Evolutionary conservation across 257 asterid genomes (phyloP), one percentile per base, ranked within the genome.

Genomic region (Dorcoceras hygrometricum): DNA sequence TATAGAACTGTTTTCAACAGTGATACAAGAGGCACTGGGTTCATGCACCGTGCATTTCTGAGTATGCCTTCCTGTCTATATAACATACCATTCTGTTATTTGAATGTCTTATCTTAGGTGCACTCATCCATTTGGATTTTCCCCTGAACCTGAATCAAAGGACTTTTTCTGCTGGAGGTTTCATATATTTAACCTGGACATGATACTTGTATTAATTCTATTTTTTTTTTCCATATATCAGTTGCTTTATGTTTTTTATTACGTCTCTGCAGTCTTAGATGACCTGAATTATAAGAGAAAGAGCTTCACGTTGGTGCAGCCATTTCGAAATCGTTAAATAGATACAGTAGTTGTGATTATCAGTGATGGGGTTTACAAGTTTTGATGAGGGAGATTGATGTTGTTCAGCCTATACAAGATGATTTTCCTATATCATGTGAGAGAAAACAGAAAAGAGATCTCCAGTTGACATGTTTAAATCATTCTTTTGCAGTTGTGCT

Each of bases 41-140:
- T 94, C 75, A 90, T 94, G 99, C 99, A 94, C 69, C 99, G 99
- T 46, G 96, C 99, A 74, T 94, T 94, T 81, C 79, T 87, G 80
- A 77, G 99, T 90, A 94, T 11, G 84, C 22, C 51, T 74, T 58
- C 71, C 32, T 63, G 64, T 59, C 19, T 43, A 9, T 74, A 64
- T 34, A 32, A 14, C 55, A 57, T 56, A 23, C 59, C 51, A 62
- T 20, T 48, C 46, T 57, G 64, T 65, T 20, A 23, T 24, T 43
- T 57, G 54, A 63, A 59, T 12, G 19, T 36, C n/a, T 43, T 43
- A 10, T 43, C n/a, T 43, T 43, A 43, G 12, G 51, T 43, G 51
- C 6, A 43, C 51, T 12, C 19, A n/a, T 12, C 18, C 16, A 36
- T 36, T 43, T 43, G 19, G 19, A 43, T 43, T 43, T 43, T 43